phyloP scores from a whole-genome alignment of 2,329 filamentous ascomycete species.

The Trichoderma gracile region DNA sequence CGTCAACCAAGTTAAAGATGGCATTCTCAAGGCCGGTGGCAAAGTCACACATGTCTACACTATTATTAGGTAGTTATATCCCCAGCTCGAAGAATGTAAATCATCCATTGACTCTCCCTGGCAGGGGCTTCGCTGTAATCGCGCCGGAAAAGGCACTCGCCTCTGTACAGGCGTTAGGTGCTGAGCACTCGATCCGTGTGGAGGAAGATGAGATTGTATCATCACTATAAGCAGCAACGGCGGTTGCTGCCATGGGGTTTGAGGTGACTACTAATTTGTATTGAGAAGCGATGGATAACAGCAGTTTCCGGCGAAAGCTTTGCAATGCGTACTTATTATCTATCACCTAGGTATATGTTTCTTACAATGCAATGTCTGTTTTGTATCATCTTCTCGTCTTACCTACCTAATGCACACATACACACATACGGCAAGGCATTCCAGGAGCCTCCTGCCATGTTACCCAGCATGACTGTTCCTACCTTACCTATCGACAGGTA shows the following conservation, averaged over 20 bases:
- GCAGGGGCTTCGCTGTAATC: slow-evolving; percentile 75
- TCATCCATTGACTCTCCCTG: slow-evolving; percentile 32
- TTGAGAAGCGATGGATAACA: background rate
- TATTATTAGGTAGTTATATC: slow-evolving; percentile 64
- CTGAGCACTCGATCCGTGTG: slow-evolving; percentile 52
- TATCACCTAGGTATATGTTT: too few species aligned
- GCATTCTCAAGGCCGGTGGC: slow-evolving; percentile 69
- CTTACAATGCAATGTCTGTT: background rate
- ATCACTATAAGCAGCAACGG: slow-evolving; percentile 32
- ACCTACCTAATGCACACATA: background rate
- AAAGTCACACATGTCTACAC: slow-evolving; percentile 77
- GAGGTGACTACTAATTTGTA: background rate
- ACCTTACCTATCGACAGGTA: background rate
- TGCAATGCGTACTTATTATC: background rate
- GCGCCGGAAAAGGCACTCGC: slow-evolving; percentile 70
- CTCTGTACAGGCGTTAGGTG: slow-evolving; percentile 63
- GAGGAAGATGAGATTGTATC: slow-evolving; percentile 76
- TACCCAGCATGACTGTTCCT: background rate
- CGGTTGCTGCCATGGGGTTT: background rate
- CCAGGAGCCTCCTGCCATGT: background rate
- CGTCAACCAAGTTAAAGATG: slow-evolving; percentile 69
- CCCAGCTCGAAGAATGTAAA: background rate
- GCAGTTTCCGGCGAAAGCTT: background rate
- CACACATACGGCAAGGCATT: background rate
- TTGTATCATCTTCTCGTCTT: background rate